A percentile compares a stretch with the other conserved stretches of the same genome.
These are phyloP conservation scores for Aspergillus hancockii DNA, from an alignment of 495 filamentous ascomycete genomes.

Conservation along the genomic window DNA sequence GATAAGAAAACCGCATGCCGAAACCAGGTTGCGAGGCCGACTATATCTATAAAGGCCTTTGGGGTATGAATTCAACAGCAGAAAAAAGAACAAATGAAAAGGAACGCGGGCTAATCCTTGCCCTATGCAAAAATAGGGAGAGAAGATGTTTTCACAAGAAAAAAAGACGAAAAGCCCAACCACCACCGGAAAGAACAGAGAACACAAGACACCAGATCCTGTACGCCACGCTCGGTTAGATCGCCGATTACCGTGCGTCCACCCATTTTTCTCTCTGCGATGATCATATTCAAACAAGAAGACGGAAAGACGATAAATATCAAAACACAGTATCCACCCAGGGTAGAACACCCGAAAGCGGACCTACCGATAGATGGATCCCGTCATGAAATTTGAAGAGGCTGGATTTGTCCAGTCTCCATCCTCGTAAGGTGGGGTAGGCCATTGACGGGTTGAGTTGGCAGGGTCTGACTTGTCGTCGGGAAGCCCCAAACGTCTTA, in stretches of 20 bases:
- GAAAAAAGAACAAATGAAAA: constrained; percentile 25
- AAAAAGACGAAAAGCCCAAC: constrained; percentile 28
- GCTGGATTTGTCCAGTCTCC: constrained; percentile 85
- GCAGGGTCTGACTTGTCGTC: constrained; percentile 61
- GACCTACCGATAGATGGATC: constrained; percentile 49
- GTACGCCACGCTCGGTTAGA: constrained; percentile 40
- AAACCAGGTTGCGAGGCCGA: constrained; percentile 43
- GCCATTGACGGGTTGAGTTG: constrained; percentile 71
- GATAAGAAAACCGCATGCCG: constrained; percentile 25
- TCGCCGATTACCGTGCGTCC: constrained; percentile 29
- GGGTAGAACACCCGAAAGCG: constrained; percentile 5
- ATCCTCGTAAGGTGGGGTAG: constrained; percentile 93
- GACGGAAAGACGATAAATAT: constrained; percentile 19
- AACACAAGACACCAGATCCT: constrained; percentile 34
- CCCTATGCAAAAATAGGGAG: constrained; percentile 21
- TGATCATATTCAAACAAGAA: constrained; percentile 22
- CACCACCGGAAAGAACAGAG: constrained; percentile 19
- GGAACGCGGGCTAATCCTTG: constrained; percentile 22
- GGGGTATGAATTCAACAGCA: constrained; percentile 41
- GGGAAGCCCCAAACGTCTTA: constrained; percentile 55
- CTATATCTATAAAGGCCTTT: constrained; percentile 45
- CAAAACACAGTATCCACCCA: constrained; percentile 15
- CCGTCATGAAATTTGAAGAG: constrained; percentile 70
- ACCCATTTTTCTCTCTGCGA: constrained; percentile 28
- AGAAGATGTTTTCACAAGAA: constrained; percentile 18